Base-by-base conservation (phyloP, 441 rosid species). In the Bocquillonia castaneifolia region DNA sequence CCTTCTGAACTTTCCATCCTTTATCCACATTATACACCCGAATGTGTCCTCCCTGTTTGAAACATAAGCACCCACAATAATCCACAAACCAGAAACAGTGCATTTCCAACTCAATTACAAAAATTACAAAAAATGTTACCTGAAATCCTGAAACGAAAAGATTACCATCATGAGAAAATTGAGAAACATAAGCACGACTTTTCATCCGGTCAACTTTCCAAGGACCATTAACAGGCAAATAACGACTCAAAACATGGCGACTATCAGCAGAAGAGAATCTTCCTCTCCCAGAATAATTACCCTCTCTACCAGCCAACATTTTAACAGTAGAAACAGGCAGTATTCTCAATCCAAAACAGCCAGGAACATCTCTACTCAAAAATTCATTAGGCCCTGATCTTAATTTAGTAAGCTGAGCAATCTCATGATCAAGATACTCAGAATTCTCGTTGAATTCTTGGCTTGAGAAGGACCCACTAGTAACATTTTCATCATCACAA, bases 251-350 rank as follows among this genome's bases (percentile, higher is more conserved):
- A 73, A 90, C 64, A 63, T 90, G 92, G 66, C 94, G 85, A 75
- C 82, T 64, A 77, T 90, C 97, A 15, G 89, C 90, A 0, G 80
- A 63, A 0, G 97, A 86, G 68, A 90, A 90, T 76, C 85, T 83
- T 40, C 92, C 88, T 67, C 89, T 81, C 2, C 94, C 91, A 0
- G 91, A 78, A 62, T 71, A 82, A 66, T 90, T 90, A 48, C 86
- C 74, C 77, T 90, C 96, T 56, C 96, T 81, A 68, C 89, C 92
- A 64, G 71, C 84, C 85, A 90, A 73, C 94, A 90, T 88, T 66
- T 76, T 85, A 60, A 85, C 79, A 8, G 91, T 80, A 0, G 92
- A 84, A 63, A 90, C 89, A 56, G 85, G 86, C 54, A 71, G 67
- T 70, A 69, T 63, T 67, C 74, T 81, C 65, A 67, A 40, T 67